These are phyloP conservation scores for Ulota crispa DNA, from an alignment of 225 moss, liverwort and hornwort species.

Conservation along the genomic window DNA sequence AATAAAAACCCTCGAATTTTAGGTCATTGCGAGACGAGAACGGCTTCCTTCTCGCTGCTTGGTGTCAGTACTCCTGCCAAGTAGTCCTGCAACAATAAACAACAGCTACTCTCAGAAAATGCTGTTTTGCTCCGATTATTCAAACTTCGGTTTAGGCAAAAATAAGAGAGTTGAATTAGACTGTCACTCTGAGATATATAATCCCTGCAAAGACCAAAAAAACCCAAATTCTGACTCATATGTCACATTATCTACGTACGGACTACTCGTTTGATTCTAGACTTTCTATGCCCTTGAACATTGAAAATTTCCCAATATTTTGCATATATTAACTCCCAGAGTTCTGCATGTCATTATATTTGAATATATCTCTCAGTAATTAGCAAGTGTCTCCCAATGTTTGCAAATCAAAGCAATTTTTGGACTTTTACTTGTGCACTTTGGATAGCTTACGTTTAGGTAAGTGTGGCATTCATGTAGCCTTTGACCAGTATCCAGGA, in stretches of 20 bases:
- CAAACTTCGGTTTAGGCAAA: neutral
- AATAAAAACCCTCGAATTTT: neutral
- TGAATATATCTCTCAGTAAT: too few relatives aligned
- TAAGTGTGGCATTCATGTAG: neutral
- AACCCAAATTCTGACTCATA: neutral
- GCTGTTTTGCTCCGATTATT: neutral
- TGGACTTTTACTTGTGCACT: too few relatives aligned
- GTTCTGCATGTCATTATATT: too few relatives aligned
- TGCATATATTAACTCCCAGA: too few relatives aligned
- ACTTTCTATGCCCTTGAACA: too few relatives aligned
- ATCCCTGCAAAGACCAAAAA: neutral
- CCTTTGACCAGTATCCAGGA: too few relatives aligned
- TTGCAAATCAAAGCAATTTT: too few relatives aligned
- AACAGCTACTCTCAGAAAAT: neutral
- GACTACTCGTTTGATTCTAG: too few relatives aligned
- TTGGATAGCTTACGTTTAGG: too few relatives aligned
- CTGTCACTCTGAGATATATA: neutral
- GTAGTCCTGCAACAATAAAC: constrained; percentile 36
- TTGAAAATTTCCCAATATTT: too few relatives aligned
- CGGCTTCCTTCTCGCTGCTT: constrained; percentile 32
- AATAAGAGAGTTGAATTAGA: neutral
- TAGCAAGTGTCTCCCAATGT: too few relatives aligned
- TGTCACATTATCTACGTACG: too few relatives aligned
- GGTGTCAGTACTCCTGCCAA: constrained; percentile 31
- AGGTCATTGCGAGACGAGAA: constrained; percentile 42